Percentiles rank a stretch among this genome's conserved stretches.
Conservation (phyloP, 208 protist species). For the Phytomonas serpens region DNA sequence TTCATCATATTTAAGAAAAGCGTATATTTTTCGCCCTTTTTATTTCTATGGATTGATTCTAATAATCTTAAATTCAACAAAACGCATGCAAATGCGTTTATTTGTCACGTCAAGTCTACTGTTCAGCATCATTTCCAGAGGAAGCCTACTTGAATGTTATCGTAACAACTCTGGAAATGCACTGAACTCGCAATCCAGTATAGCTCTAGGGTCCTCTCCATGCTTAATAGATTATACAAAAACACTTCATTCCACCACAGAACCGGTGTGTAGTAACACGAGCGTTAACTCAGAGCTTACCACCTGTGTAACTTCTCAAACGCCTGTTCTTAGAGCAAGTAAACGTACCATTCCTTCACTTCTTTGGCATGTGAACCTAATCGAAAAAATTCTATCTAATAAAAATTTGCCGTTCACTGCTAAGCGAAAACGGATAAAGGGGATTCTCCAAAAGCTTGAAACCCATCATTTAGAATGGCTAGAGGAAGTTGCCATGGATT, state of each 20-base stretch:
- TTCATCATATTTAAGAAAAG: not conserved
- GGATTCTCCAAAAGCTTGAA: slow-evolving; percentile 46
- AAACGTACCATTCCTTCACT: slow-evolving; percentile 5
- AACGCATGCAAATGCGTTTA: not conserved
- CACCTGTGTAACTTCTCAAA: not conserved
- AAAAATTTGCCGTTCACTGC: not conserved
- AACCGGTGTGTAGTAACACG: not conserved
- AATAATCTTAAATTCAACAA: not conserved
- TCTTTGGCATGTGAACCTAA: slow-evolving; percentile 3
- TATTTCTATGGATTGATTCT: not conserved
- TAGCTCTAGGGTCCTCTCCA: not conserved
- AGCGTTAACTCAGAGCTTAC: not conserved
- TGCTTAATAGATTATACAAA: not conserved
- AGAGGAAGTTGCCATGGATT: not conserved
- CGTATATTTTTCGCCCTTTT: not conserved
- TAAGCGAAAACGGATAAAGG: slow-evolving; percentile 35
- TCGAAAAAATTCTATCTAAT: not conserved
- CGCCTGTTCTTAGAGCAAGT: not conserved
- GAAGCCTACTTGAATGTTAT: not conserved
- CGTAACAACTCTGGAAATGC: not conserved
- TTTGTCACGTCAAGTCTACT: not conserved
- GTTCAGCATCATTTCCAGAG: not conserved
- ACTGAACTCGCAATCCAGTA: not conserved
- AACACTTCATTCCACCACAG: not conserved
- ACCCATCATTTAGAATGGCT: slow-evolving; percentile 4